phyloP scores from a whole-genome alignment of 805 yeast genomes.

The Metschnikowia hibisci region DNA sequence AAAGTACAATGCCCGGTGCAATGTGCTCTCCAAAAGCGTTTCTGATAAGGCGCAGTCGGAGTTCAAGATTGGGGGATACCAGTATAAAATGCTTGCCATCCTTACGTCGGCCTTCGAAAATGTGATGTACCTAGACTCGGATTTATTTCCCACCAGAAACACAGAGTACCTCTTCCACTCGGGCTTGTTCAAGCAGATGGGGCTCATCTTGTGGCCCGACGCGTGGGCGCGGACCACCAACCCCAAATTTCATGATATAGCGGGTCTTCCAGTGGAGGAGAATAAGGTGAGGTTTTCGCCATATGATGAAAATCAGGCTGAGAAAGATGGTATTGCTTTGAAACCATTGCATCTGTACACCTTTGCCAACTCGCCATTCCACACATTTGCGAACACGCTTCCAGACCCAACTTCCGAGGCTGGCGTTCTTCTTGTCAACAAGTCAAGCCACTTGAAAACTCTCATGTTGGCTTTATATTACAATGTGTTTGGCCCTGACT shows the following conservation, averaged over 20 bases:
- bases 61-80: conserved; percentile 42
- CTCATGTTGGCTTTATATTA: conserved; percentile 59
- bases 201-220: conserved; percentile 64
- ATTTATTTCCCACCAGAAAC: conserved; percentile 42
- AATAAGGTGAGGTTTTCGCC: conserved; percentile 32
- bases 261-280: conserved; percentile 34
- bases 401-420: conserved; percentile 70
- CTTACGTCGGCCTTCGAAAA: conserved; percentile 55
- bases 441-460: conserved; percentile 54
- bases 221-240: conserved; percentile 67
- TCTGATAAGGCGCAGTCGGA: conserved; percentile 13
- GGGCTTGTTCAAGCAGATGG: conserved; percentile 42
- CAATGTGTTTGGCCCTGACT: conserved; percentile 60
- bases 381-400: conserved; percentile 58
- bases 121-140: conserved; percentile 48
- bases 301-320: conserved; percentile 33
- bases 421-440: conserved; percentile 64
- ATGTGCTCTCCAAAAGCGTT: conserved; percentile 34
- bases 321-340: conserved; percentile 29
- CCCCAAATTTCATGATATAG: conserved; percentile 56
- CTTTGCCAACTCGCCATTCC: conserved; percentile 41
- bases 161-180: conserved; percentile 46
- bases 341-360: conserved; percentile 22
- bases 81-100: conserved; percentile 54
- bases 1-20: conserved; percentile 43